Evolutionary conservation across 371 early-diverging fungal genomes (phyloP).

Genomic region (Saksenaea oblongispora): DNA sequence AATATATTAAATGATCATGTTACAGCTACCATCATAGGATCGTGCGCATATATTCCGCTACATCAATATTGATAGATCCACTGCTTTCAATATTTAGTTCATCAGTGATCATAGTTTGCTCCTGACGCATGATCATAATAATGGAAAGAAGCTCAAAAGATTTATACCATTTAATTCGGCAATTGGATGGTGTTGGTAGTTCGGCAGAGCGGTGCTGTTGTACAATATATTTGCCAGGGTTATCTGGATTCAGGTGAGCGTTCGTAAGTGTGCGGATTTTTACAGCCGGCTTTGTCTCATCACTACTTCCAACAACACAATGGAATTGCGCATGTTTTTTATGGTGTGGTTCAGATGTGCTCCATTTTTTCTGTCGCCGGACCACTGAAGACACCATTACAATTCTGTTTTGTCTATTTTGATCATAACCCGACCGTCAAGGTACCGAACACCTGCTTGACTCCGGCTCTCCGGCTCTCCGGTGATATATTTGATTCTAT

Average conservation of each 20-base stretch:
- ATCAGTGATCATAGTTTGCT: too few species aligned
- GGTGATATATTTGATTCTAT: conserved; percentile 7
- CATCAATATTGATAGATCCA: too few species aligned
- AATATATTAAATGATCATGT: too few species aligned
- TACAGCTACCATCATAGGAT: too few species aligned
- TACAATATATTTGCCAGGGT: conserved; percentile 7
- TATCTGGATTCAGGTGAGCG: conserved; percentile 8
- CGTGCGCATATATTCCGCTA: not conserved
- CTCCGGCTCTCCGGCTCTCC: conserved; percentile 7
- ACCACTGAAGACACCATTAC: not conserved
- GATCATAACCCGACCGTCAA: conserved; percentile 9
- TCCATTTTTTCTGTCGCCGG: conserved; percentile 2
- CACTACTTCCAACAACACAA: conserved; percentile 6
- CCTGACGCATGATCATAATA: too few species aligned
- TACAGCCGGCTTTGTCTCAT: conserved; percentile 1
- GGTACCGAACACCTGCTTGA: conserved; percentile 10
- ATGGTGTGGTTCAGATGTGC: conserved; percentile 1
- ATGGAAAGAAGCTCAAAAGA: conserved; percentile 4
- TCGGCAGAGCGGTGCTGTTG: conserved; percentile 14
- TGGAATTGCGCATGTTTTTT: conserved; percentile 2
- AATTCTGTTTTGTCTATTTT: not conserved
- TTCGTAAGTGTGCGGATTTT: conserved; percentile 9
- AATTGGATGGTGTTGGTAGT: conserved; percentile 9
- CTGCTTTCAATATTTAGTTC: too few species aligned
- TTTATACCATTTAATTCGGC: conserved; percentile 4